Base-by-base conservation (phyloP, 2,329 filamentous ascomycete species). In the Ophiostoma montium region DNA sequence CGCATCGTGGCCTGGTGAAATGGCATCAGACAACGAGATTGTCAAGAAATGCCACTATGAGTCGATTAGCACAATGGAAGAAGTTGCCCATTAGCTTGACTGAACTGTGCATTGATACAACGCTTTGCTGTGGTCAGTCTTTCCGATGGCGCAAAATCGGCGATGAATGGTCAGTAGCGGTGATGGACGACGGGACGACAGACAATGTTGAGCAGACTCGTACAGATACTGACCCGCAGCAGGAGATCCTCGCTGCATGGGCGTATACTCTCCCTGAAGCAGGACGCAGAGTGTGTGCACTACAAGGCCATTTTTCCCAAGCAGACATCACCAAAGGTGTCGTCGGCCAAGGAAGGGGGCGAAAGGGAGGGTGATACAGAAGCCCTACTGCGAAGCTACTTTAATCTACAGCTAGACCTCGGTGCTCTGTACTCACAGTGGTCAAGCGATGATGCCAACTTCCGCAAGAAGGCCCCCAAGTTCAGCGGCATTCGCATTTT, bases 81-180 rank as follows among this genome's bases (percentile, higher is more conserved):
- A 94, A 86, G 68, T 68, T 98, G 57, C 88, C 92, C 21, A 70
- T 95, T 36, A 84, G 74, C 53, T 68, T 95, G 32, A 77, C 81
- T 4, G 92, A 98, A 62, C 76, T 98, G 4, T 95, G 87, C 62
- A 88, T 98, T 56, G 87, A 95, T 59, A 98, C 90, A 0, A 95
- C 88, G 0, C 70, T 98, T 32, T 82, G 90, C 54, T 98, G 92
- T 63, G 92, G 92, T 3, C 92, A 98, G 64, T 95, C 90, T 0
- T 98, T 98, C 59, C 82, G 90, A 69, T 98, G 92, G 92, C 83
- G 82, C 53, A 88, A 89, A 61, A 78, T 86, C 45, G 75, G 80
- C 39, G 80, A 89, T 62, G 83, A 90, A 70, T 98, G 92, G 92
- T 85, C 58, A 55, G 63, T 59, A 4, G 15, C 21, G 11, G n/a